These are phyloP conservation scores for Butyriboletus loyo DNA, from an alignment of 768 basidiomycete genomes.

Conservation along the genomic window DNA sequence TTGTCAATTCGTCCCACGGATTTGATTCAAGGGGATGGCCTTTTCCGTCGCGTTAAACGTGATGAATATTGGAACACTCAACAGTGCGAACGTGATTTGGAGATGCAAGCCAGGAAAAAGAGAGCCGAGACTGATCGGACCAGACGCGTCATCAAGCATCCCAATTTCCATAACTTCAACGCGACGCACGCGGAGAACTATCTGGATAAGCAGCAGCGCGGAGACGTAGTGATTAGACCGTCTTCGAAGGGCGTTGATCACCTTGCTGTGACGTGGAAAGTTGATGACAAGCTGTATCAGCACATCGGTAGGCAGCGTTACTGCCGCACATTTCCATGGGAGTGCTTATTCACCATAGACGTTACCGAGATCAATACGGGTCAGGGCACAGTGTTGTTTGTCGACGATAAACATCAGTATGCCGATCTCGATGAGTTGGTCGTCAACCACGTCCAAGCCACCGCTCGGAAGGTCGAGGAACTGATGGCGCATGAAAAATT, in stretches of 20 bases:
- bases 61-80: slow-evolving; percentile 66
- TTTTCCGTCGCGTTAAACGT: slow-evolving; percentile 54
- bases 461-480: slow-evolving; percentile 90
- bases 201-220: slow-evolving; percentile 85
- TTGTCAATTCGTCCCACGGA: slow-evolving; percentile 70
- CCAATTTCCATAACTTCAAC: slow-evolving; percentile 96
- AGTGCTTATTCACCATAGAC: slow-evolving; percentile 43
- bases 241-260: slow-evolving; percentile 93
- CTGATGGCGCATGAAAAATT: slow-evolving; percentile 95
- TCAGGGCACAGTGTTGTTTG: slow-evolving; percentile 63
- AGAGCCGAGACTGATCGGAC: slow-evolving; percentile 75
- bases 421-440: slow-evolving; percentile 95
- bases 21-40: slow-evolving; percentile 57
- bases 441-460: slow-evolving; percentile 94
- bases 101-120: slow-evolving; percentile 79
- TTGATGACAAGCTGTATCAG: slow-evolving; percentile 92
- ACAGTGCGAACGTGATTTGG: slow-evolving; percentile 64
- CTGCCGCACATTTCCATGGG: not conserved
- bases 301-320: slow-evolving; percentile 72
- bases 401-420: slow-evolving; percentile 78
- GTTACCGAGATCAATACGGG: slow-evolving; percentile 80
- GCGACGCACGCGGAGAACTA: slow-evolving; percentile 85
- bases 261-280: slow-evolving; percentile 98
- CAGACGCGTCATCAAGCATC: slow-evolving; percentile 91
- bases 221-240: slow-evolving; percentile 94